Evolutionary conservation across 192 early-diverging fungal genomes (phyloP).

Genomic region (Neocallimastix lanati): DNA sequence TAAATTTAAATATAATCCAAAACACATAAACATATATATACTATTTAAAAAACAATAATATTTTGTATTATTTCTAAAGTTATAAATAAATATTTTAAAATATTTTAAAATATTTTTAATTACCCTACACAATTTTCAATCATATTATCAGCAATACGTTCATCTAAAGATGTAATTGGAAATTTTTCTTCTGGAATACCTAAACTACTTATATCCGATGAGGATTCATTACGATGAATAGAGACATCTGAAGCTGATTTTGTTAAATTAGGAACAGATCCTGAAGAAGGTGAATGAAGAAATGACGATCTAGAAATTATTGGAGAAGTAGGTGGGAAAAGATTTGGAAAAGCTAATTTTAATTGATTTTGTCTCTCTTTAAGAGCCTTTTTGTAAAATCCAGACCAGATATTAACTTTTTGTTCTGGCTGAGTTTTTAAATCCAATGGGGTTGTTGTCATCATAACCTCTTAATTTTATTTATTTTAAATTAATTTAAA

Average conservation of each 20-base stretch:
- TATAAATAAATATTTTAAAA: too few species aligned
- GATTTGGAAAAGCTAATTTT: constrained; percentile 31
- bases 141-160: constrained; percentile 55
- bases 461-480: neutral
- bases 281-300: constrained; percentile 9
- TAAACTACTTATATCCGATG: constrained; percentile 8
- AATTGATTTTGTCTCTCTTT: constrained; percentile 48
- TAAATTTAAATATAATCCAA: too few species aligned
- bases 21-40: too few species aligned
- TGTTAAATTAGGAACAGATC: constrained; percentile 11
- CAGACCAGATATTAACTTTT: constrained; percentile 31
- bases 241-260: constrained; percentile 8
- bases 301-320: constrained; percentile 1
- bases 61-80: too few species aligned
- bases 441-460: neutral
- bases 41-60: too few species aligned
- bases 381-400: constrained; percentile 59
- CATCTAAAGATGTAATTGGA: constrained; percentile 41
- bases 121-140: constrained; percentile 59
- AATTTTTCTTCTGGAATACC: constrained; percentile 19
- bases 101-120: neutral
- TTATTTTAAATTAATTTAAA: too few species aligned
- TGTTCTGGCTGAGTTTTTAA: neutral
- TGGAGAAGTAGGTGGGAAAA: constrained; percentile 10
- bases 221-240: neutral